A percentile compares a stretch with the other conserved stretches of the same genome.
phyloP scores from a whole-genome alignment of 495 filamentous ascomycete genomes.

The Trichoderma asperelloides region DNA sequence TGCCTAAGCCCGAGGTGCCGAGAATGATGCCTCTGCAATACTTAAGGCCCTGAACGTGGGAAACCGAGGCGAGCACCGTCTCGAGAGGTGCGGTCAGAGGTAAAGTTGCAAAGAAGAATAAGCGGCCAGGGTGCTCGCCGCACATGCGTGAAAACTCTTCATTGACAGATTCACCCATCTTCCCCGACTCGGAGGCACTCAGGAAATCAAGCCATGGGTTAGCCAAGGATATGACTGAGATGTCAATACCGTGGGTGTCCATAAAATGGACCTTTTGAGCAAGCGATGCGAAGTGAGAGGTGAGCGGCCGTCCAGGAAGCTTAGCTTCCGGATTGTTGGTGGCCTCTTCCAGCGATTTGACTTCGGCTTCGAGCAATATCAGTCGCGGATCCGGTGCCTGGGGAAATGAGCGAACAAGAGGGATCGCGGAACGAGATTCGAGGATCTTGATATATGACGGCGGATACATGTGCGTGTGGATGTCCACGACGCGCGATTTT shows the following conservation, averaged over 20 bases:
- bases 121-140: constrained; percentile 40
- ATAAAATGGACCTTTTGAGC: constrained; percentile 76
- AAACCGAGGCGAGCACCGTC: constrained; percentile 55
- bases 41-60: constrained; percentile 46
- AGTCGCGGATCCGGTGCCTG: constrained; percentile 55
- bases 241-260: constrained; percentile 70
- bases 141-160: constrained; percentile 67
- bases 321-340: constrained; percentile 26
- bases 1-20: constrained; percentile 74
- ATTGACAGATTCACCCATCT: constrained; percentile 60
- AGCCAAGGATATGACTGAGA: constrained; percentile 80
- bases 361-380: constrained; percentile 67
- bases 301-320: constrained; percentile 62
- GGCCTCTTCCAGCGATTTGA: constrained; percentile 46
- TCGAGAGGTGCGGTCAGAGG: constrained; percentile 61
- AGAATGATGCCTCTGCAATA: constrained; percentile 80
- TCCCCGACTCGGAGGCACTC: constrained; percentile 47
- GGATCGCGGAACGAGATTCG: constrained; percentile 62
- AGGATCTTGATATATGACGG: constrained; percentile 76
- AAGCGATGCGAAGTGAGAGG: constrained; percentile 62
- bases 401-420: constrained; percentile 66
- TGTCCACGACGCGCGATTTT: constrained; percentile 51
- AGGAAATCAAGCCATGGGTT: constrained; percentile 97
- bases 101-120: constrained; percentile 77
- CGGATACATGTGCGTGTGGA: constrained; percentile 94